Percentiles rank a stretch among this genome's conserved stretches.
These are phyloP conservation scores for Botryosphaeria dothidea DNA, from an alignment of 2,329 filamentous ascomycete species.

Conservation along the genomic window DNA sequence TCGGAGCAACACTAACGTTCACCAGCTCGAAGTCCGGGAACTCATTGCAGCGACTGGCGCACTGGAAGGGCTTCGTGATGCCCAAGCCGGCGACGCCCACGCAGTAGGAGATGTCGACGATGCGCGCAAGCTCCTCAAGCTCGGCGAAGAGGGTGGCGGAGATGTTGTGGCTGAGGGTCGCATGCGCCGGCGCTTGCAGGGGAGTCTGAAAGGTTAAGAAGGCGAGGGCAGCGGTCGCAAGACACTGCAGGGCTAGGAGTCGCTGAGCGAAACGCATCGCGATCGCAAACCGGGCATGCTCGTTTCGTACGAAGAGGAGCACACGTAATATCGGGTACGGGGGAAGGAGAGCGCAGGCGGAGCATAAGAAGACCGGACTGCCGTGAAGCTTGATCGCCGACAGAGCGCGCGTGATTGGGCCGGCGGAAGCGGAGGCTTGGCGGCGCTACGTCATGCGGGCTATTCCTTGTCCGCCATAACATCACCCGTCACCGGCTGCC, in stretches of 20 bases:
- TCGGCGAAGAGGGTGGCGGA: slow-evolving; percentile 70
- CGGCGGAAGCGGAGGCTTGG: slow-evolving; percentile 9
- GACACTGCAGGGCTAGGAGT: slow-evolving; percentile 3
- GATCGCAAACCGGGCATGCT: slow-evolving; percentile 11
- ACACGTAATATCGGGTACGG: slow-evolving; percentile 11
- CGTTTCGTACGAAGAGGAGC: slow-evolving; percentile 8
- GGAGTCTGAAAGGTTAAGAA: slow-evolving; percentile 21
- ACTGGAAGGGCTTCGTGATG: slow-evolving; percentile 79
- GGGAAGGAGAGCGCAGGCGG: neutral
- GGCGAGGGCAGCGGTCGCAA: slow-evolving; percentile 1
- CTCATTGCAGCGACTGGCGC: slow-evolving; percentile 80
- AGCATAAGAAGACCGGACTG: neutral
- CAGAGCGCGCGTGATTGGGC: neutral
- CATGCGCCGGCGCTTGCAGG: slow-evolving; percentile 23
- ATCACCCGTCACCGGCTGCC: slow-evolving; percentile 9
- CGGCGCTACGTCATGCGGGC: slow-evolving; percentile 14
- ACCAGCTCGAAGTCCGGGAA: slow-evolving; percentile 79
- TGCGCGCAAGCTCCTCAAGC: slow-evolving; percentile 82
- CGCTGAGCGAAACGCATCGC: slow-evolving; percentile 16
- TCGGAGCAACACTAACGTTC: slow-evolving; percentile 45
- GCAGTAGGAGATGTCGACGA: slow-evolving; percentile 95
- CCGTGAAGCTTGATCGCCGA: neutral
- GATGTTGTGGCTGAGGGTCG: slow-evolving; percentile 44
- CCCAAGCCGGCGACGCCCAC: slow-evolving; percentile 83
- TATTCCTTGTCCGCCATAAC: slow-evolving; percentile 15